These are phyloP conservation scores for Lachnellula suecica DNA, from an alignment of 2,329 filamentous ascomycete species.

Conservation along the genomic window DNA sequence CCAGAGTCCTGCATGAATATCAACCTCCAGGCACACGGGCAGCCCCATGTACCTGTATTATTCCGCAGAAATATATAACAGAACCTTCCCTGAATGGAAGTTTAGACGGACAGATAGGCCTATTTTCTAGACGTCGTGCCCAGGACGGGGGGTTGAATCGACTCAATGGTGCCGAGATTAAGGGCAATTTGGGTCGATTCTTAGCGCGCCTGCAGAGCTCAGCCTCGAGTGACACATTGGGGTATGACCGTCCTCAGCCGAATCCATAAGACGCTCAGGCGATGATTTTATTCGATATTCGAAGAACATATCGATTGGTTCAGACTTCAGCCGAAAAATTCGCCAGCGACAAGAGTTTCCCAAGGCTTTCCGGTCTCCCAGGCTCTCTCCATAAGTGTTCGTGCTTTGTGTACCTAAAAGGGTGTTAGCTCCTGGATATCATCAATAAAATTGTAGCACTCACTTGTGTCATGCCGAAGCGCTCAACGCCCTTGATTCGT, in stretches of 20 bases:
- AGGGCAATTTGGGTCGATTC: too few relatives aligned
- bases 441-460: background rate
- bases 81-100: background rate
- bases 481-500: conserved; percentile 66
- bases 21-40: background rate
- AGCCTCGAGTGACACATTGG: too few relatives aligned
- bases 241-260: too few relatives aligned
- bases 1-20: background rate
- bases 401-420: conserved; percentile 50
- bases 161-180: background rate
- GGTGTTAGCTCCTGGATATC: conserved; percentile 30
- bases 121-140: conserved; percentile 44
- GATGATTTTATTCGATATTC: too few relatives aligned
- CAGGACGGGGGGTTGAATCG: conserved; percentile 34
- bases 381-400: conserved; percentile 64
- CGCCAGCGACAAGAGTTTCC: conserved; percentile 55
- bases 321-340: conserved; percentile 30
- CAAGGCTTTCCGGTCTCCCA: conserved; percentile 69
- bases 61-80: conserved; percentile 2
- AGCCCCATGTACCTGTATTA: conserved; percentile 5
- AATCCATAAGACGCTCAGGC: too few relatives aligned
- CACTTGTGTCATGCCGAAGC: conserved; percentile 72
- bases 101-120: conserved; percentile 27
- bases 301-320: background rate
- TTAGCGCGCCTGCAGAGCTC: too few relatives aligned